Evolutionary conservation across 169 alveolate genomes (phyloP), one percentile per base, ranked within the genome.

Genomic region (Cardiosporidium cionae): DNA sequence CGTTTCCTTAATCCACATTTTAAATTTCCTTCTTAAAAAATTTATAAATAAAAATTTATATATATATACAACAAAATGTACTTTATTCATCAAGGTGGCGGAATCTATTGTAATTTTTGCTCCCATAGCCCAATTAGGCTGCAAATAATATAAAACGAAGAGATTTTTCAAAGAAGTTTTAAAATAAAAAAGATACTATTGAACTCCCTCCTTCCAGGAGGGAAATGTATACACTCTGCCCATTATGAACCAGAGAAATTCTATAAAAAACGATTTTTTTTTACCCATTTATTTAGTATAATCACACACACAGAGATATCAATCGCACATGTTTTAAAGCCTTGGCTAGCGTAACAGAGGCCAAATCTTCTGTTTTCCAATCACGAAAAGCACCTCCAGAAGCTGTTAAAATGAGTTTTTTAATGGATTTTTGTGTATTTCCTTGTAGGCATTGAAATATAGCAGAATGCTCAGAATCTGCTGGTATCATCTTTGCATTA

Each of bases 101-200:
- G 93, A 87, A 70, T 90, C 94, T 16, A 90, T 81, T 27, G 92
- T 86, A 33, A 90, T 90, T 81, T 90, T 90, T 22, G 90, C 83
- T 2, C 94, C 94, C 94, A 90, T 90, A 32, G 74, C 63, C 94
- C 94, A 90, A 34, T 85, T 89, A 0, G 94, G 94, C 75, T 89
- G 92, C 32, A n/a, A 9, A 27, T n/a, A 3, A 9, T 3, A 7
- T 44, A 44, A 44, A 16, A 44, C 58, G n/a, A 44, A 44, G n/a
- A 44, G 16, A 44, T 44, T 44, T 16, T n/a, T 16, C n/a, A n/a
- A n/a, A n/a, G n/a, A n/a, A n/a, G n/a, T n/a, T n/a, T n/a, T n/a
- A n/a, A n/a, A n/a, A n/a, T n/a, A n/a, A n/a, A n/a, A n/a, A n/a
- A n/a, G n/a, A n/a, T n/a, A n/a, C n/a, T n/a, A n/a, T n/a, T n/a